Conservation (phyloP, 495 filamentous ascomycete genomes). For the Viridothelium virens region DNA sequence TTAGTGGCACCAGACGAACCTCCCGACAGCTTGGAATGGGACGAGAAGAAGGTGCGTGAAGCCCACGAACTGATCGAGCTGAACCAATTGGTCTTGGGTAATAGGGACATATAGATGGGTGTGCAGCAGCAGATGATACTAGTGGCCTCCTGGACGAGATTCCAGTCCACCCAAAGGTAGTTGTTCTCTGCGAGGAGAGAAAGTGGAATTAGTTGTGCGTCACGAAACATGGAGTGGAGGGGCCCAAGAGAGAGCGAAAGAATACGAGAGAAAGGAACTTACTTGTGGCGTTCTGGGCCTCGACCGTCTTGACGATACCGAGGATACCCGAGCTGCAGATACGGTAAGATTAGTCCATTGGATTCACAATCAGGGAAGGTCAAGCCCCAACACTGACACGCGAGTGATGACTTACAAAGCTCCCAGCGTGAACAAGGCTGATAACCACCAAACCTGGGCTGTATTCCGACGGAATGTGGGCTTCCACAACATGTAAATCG, state of each 20-base stretch:
- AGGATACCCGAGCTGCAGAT: constrained; percentile 1
- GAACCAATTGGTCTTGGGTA: constrained; percentile 1
- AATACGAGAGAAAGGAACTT: background rate
- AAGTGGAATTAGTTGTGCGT: constrained; percentile 2
- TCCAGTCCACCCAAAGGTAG: background rate
- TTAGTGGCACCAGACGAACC: background rate
- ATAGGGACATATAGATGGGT: background rate
- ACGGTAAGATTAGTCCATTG: background rate
- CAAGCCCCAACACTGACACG: background rate
- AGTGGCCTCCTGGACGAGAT: background rate
- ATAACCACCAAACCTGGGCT: background rate
- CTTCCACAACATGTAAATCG: constrained; percentile 3
- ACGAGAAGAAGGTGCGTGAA: background rate
- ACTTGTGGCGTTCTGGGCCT: background rate
- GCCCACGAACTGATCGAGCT: background rate
- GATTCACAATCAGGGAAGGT: background rate
- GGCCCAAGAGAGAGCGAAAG: background rate
- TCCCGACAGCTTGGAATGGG: background rate
- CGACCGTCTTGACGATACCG: background rate
- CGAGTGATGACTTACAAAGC: background rate
- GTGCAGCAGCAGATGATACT: constrained; percentile 6
- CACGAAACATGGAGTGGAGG: background rate
- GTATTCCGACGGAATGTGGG: background rate
- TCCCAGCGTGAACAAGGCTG: background rate
- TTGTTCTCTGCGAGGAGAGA: background rate